phyloP scores from a whole-genome alignment of 2,329 filamentous ascomycete genomes.

The Juglanconis sp. region DNA sequence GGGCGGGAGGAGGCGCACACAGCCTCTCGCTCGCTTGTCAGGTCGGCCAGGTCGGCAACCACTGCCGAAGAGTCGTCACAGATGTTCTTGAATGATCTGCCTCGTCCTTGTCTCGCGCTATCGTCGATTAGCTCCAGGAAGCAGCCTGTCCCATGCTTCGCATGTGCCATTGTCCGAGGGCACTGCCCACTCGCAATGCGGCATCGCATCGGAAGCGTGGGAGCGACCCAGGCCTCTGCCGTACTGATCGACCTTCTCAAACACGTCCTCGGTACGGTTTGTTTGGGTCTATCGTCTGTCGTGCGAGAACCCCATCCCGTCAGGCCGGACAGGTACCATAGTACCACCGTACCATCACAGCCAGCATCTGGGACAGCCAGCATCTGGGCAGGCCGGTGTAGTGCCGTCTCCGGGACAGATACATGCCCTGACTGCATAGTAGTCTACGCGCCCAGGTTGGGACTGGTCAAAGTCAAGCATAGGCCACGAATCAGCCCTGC shows the following conservation, averaged over 20 bases:
- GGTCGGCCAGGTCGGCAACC: neutral
- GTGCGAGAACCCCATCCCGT: neutral
- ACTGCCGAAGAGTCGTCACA: neutral
- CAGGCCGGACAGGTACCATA: too few species aligned
- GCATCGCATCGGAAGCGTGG: neutral
- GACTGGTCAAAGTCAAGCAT: neutral
- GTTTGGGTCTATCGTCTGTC: slow-evolving; percentile 1
- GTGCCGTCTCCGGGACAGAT: too few species aligned
- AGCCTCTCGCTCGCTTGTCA: neutral
- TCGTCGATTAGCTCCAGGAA: neutral
- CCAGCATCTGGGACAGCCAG: neutral
- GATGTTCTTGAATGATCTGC: slow-evolving; percentile 12
- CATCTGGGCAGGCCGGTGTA: neutral
- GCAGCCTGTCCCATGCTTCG: neutral
- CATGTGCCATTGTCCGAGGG: neutral
- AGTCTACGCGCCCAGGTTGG: neutral
- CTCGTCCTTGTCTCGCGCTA: neutral
- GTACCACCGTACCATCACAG: too few species aligned
- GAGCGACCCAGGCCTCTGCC: neutral
- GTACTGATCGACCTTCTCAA: slow-evolving; percentile 15
- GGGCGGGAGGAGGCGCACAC: neutral
- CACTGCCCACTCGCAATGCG: neutral
- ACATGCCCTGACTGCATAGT: too few species aligned
- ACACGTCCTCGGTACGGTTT: slow-evolving; percentile 1
- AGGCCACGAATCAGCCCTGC: slow-evolving; percentile 1